Evolutionary conservation across 495 filamentous ascomycete species (phyloP), one percentile per base, ranked within the genome.

Genomic region (Amorphotheca resinae): DNA sequence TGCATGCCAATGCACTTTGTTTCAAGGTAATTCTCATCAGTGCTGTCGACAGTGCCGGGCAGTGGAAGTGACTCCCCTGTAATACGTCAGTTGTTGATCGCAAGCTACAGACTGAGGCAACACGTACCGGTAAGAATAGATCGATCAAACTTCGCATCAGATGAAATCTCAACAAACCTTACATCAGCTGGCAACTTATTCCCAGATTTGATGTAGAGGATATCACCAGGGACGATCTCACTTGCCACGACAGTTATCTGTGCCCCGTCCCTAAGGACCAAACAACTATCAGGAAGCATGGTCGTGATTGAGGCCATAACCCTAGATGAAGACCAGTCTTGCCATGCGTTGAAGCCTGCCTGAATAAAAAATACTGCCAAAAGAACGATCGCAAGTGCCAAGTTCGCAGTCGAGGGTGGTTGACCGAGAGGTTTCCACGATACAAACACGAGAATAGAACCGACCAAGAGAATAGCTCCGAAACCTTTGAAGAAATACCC

Each of bases 401-500:
- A 57, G 51, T 86, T 84, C 4, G 79, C 73, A 14, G 61, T 40
- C 0, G 73, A 60, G 1, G 81, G 81, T 1, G 80, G 81, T 9
- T 80, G 38, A 0, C 79, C 79, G 0, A 84, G 72, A 4, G 81
- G 80, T 34, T 75, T 77, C 79, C 78, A 84, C 5, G 73, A 66
- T 32, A 84, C 54, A 50, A 82, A 80, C 38, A 83, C 74, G 4
- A 86, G 65, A 20, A 82, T 68, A 18, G 67, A 61, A 11, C 76
- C 79, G 22, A 74, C 54, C 4, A 81, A 62, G 4, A 84, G 68
- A 21, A 84, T 66, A 2, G 73, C 66, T 2, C 80, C 77, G 49
- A 84, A 84, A 16, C 80, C 81, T 38, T 73, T 76, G 54, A 83
- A 85, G 55, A 84, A 70, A 54, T 86, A 85, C 16, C 69, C 68